phyloP scores from a whole-genome alignment of 1,139 yeast genomes.

The Scheffersomyces illinoinensis region DNA sequence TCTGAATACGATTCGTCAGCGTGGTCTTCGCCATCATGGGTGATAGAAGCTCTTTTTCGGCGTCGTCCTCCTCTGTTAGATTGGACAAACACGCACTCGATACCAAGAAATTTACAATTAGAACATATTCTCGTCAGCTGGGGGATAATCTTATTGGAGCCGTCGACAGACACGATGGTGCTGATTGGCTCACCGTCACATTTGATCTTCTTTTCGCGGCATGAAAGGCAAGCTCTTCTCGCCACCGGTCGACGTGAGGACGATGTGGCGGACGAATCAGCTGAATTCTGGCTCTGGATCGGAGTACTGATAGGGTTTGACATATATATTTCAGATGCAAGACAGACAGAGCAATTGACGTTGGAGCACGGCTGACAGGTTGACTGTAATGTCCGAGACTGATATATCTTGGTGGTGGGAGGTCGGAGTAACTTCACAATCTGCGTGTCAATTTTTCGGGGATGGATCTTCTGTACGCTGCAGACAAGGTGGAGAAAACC shows the following conservation, averaged over 20 bases:
- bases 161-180: constrained; percentile 17
- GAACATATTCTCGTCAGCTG: constrained; percentile 37
- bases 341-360: background rate
- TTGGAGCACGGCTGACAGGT: background rate
- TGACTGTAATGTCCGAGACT: background rate
- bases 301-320: constrained; percentile 11
- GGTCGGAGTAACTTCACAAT: background rate
- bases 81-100: constrained; percentile 58
- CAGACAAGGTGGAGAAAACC: background rate
- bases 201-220: constrained; percentile 63
- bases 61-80: constrained; percentile 62
- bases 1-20: background rate
- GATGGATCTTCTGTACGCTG: background rate
- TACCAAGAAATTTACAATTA: constrained; percentile 50
- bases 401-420: background rate
- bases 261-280: constrained; percentile 30
- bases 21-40: constrained; percentile 2
- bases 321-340: background rate
- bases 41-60: constrained; percentile 23
- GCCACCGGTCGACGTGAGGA: constrained; percentile 43
- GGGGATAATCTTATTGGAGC: constrained; percentile 14
- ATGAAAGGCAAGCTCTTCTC: constrained; percentile 58
- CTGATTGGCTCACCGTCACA: constrained; percentile 58
- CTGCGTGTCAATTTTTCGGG: background rate
- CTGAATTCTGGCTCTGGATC: constrained; percentile 23